Percentiles rank a stretch among this genome's conserved stretches.
Conservation (phyloP, 495 filamentous ascomycete species). For the Aspergillus cavernicola region DNA sequence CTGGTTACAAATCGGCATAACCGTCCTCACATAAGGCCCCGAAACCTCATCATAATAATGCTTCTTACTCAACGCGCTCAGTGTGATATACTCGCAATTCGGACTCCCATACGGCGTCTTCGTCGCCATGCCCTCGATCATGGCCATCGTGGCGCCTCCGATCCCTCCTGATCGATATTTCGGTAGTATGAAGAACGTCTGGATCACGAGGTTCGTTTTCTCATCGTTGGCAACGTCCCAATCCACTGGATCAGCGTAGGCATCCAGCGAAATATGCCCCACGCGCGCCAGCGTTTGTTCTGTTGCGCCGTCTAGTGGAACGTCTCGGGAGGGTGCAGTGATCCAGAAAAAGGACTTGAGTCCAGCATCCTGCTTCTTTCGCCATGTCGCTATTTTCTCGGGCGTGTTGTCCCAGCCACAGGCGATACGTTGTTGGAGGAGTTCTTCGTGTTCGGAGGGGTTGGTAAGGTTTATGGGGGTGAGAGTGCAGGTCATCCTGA, state of each 20-base stretch:
- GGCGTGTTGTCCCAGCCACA: constrained; percentile 24
- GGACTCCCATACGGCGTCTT: constrained; percentile 21
- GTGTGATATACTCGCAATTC: constrained; percentile 19
- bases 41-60: constrained; percentile 24
- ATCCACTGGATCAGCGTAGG: constrained; percentile 19
- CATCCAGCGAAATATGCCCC: constrained; percentile 27
- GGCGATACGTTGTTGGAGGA: constrained; percentile 23
- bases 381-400: constrained; percentile 12
- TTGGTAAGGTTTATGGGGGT: constrained; percentile 23
- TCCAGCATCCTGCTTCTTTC: constrained; percentile 14
- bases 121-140: constrained; percentile 17
- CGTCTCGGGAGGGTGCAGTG: neutral
- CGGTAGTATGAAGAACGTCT: constrained; percentile 23
- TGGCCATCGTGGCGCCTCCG: constrained; percentile 18
- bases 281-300: constrained; percentile 6
- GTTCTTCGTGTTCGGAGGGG: constrained; percentile 15
- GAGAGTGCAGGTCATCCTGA: constrained; percentile 18
- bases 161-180: constrained; percentile 18
- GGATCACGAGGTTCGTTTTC: constrained; percentile 18
- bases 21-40: constrained; percentile 17
- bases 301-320: neutral
- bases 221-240: constrained; percentile 16
- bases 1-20: constrained; percentile 21
- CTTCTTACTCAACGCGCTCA: constrained; percentile 25
- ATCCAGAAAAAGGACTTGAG: constrained; percentile 28